Base-by-base conservation (phyloP, 176 grass and related monocot genomes). In the Zea luxurians region DNA sequence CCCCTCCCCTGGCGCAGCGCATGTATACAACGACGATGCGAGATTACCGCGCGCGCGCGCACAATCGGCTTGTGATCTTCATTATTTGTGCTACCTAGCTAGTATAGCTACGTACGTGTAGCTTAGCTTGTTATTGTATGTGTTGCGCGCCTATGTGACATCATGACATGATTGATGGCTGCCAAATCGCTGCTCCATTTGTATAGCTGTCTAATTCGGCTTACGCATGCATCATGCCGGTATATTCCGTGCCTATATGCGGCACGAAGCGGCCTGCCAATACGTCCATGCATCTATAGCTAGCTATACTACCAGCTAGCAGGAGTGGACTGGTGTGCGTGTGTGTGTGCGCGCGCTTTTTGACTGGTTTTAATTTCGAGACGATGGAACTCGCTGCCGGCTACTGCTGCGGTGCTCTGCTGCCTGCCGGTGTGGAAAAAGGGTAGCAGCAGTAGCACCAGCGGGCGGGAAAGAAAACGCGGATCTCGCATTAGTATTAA, bases 221-320 rank as follows among this genome's bases (percentile, higher is more conserved):
- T 67, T 73, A 60, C 61, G 80, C 36, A 61, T 4, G 74, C 80
- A 61, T 40, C 38, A 40, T 67, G 73, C 7, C 50, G 43, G 85
- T 50, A 83, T 87, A 73, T 87, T 73, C 85, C 50, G 2, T 16
- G 74, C 44, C 59, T 48, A 61, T n/a, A 11, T 35, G 60, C 45
- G 44, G 60, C 8, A 20, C 7, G 10, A 52, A 52, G 57, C 12
- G 40, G 13, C 9, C 75, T 20, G 13, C 58, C 27, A 64, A 64
- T n/a, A 21, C 67, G 59, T 77, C 49, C 50, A 2, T 57, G 8
- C 11, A 5, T 5, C 34, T 13, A 35, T 37, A 11, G 0, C 11
- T 13, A 13, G 43, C 9, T 47, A 11, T 37, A 37, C 47, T 66
- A 66, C 37, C 27, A 62, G 34, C 27, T 10, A 62, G 34, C 27